Evolutionary conservation across 345 rosid genomes (phyloP).

Genomic region (Gossypium australe): DNA sequence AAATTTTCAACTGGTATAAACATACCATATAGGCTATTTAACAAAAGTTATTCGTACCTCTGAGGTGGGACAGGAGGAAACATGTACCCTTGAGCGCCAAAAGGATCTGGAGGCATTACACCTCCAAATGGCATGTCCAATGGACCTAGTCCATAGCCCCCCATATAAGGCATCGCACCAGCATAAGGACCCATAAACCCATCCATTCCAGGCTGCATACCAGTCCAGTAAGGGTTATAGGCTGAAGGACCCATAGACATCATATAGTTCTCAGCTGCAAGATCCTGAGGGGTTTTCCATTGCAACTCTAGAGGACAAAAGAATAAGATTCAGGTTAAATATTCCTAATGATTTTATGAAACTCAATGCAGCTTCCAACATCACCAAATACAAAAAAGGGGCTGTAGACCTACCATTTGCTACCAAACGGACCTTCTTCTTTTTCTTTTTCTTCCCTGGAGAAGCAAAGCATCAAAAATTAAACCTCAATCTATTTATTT

Average conservation of each 20-base stretch:
- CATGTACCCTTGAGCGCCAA: constrained; percentile 55
- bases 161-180: constrained; percentile 57
- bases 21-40: constrained; percentile 10
- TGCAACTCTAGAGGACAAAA: constrained; percentile 46
- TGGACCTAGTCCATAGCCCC: constrained; percentile 52
- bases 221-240: constrained; percentile 67
- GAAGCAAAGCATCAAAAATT: constrained; percentile 13
- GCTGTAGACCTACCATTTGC: constrained; percentile 38
- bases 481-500: not conserved
- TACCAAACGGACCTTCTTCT: constrained; percentile 67
- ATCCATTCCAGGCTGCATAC: constrained; percentile 78
- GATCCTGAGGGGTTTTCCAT: constrained; percentile 67
- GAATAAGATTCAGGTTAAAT: constrained; percentile 3
- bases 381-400: not conserved
- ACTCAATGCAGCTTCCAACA: not conserved
- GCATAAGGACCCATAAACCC: constrained; percentile 49
- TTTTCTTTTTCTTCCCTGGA: constrained; percentile 76
- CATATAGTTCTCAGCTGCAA: constrained; percentile 64
- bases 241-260: constrained; percentile 72
- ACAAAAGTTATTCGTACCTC: constrained; percentile 31
- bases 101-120: constrained; percentile 63
- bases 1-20: not conserved
- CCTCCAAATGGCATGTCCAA: constrained; percentile 58
- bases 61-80: constrained; percentile 57
- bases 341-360: not conserved